Evolutionary conservation across 2,329 filamentous ascomycete species (phyloP).

Genomic region (Calonectria leucothoes): DNA sequence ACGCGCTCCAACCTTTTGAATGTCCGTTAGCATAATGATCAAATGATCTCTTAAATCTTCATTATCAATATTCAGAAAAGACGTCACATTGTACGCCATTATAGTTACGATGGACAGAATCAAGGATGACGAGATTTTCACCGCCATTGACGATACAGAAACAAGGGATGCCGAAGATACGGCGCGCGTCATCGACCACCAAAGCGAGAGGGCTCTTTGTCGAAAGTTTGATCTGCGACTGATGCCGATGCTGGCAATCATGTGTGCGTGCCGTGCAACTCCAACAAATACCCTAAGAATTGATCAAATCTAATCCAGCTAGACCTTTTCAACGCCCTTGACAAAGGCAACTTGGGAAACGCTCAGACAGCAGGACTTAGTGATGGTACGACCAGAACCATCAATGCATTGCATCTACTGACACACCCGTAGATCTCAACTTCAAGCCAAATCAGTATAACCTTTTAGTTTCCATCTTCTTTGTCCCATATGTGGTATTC

Average conservation of each 20-base stretch:
- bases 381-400: constrained; percentile 47
- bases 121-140: not conserved
- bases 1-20: not conserved
- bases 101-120: not conserved
- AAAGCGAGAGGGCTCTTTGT: constrained; percentile 62
- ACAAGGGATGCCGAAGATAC: constrained; percentile 29
- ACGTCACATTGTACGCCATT: no score
- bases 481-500: constrained; percentile 60
- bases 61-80: not conserved
- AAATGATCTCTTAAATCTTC: not conserved
- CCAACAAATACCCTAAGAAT: not conserved
- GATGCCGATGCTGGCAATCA: constrained; percentile 64
- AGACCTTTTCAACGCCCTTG: constrained; percentile 60
- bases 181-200: constrained; percentile 49
- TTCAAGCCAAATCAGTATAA: constrained; percentile 56
- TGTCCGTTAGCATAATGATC: not conserved
- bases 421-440: constrained; percentile 48
- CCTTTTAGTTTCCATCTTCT: constrained; percentile 59
- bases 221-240: constrained; percentile 67
- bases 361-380: constrained; percentile 65
- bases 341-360: constrained; percentile 59
- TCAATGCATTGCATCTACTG: not conserved
- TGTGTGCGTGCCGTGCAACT: constrained; percentile 50
- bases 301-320: not conserved
- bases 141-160: not conserved